Conservation (phyloP, 1,284 basidiomycete genomes). For the Tausonia pullulans region DNA sequence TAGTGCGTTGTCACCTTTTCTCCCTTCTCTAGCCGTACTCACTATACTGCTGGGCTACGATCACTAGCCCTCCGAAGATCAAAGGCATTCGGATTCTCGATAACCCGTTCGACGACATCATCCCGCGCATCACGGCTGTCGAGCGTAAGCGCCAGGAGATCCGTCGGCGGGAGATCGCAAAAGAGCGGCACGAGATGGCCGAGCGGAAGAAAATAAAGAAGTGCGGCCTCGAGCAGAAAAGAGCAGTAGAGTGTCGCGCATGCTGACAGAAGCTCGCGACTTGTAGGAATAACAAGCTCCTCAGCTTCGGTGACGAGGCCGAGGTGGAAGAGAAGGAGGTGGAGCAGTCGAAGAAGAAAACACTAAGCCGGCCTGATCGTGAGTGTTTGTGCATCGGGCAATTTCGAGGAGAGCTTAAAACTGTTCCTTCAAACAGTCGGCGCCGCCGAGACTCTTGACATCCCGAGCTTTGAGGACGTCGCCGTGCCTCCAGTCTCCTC, state of each 20-base stretch:
- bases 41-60: neutral
- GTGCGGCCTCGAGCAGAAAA: constrained; percentile 38
- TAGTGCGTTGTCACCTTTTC: constrained; percentile 47
- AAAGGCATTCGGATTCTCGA: constrained; percentile 64
- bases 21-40: neutral
- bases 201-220: constrained; percentile 63
- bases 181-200: constrained; percentile 54
- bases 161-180: constrained; percentile 61
- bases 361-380: constrained; percentile 69
- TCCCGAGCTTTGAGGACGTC: constrained; percentile 2
- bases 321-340: constrained; percentile 41
- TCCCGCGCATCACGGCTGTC: constrained; percentile 89
- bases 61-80: constrained; percentile 67
- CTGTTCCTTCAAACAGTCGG: no score
- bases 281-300: constrained; percentile 65
- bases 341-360: constrained; percentile 52
- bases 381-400: constrained; percentile 30
- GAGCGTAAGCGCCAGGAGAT: constrained; percentile 72
- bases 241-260: neutral
- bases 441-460: no score
- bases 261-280: constrained; percentile 1
- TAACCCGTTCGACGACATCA: constrained; percentile 78
- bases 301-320: constrained; percentile 78
- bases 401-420: no score
- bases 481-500: neutral